Base-by-base conservation (phyloP, 2,329 filamentous ascomycete genomes). In the Trichophyton rubrum region DNA sequence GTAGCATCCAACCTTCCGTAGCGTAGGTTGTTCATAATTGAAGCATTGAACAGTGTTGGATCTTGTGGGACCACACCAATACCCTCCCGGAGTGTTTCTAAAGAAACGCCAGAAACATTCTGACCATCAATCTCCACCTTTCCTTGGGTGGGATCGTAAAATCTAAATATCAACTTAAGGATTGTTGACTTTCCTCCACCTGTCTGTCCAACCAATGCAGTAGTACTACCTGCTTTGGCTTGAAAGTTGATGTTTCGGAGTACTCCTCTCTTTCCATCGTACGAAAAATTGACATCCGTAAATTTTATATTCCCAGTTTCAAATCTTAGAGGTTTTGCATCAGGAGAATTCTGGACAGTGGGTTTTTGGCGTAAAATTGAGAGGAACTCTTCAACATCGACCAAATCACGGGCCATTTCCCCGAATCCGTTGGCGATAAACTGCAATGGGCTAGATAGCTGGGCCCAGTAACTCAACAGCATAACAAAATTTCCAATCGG, bases 31-130 rank as follows among this genome's bases (percentile, higher is more conserved):
- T 86, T 80, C 67, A 84, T 78, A 47, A 88, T 79, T 0, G 82
- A 81, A 35, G 80, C 78, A 67, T 87, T 85, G 73, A 88, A 87
- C 7, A 88, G 73, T 0, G 79, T 74, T 0, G 84, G 80, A 62
- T 85, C 82, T 69, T 88, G 82, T 2, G 85, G 85, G 0, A 87
- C 85, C 11, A 86, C 77, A 20, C 84, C 84, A 27, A 88, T 78
- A 2, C 77, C 74, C 20, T 82, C 77, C 8, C 84, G 78, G 1
- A 88, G 73, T 53, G 79, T 83, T 60, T 78, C 74, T 13, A 85
- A 73, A 0, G 79, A 83, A 1, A 87, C 77, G 27, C 81, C 75
- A 22, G 82, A 78, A 27, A 88, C 76, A 62, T 83, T 77, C 67
- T 81, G 79, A 0, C 77, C 80, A 59, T 82, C 80, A 45, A 83